Evolutionary conservation across 306 rosid genomes (phyloP), one percentile per base, ranked within the genome.

Genomic region (Senna tora): DNA sequence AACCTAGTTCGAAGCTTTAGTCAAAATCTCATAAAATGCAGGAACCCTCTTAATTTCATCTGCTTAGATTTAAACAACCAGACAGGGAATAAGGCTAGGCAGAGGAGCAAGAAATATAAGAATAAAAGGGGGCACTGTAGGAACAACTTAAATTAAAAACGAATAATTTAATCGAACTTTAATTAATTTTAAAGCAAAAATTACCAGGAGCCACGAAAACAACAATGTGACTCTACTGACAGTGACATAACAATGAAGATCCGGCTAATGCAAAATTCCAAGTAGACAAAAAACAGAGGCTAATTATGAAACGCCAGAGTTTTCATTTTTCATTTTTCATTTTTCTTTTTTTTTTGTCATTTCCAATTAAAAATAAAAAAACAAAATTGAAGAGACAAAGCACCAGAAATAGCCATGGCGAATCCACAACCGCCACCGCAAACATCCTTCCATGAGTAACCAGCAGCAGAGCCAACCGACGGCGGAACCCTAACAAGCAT

Each of bases 351-450:
- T 1, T 36, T 36, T 36, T 36, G 2, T 36, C 6, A 36, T 36
- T 36, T 7, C 13, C 14, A 76, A 58, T 0, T 19, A 1, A 20
- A 13, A 22, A 25, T 8, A 64, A 14, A 2, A n/a, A 0, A 38
- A 34, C 39, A 14, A 8, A 17, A 30, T 28, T 7, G 22, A 13
- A 25, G 51, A 75, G 71, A 49, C 33, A 69, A 46, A 66, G 67
- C 67, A 59, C 97, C 98, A 25, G 98, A 87, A 64, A 90, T 80
- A 79, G 98, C 97, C 90, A 88, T 72, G 73, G 98, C 96, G 76
- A 93, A 93, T 20, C 98, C 98, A 75, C 97, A 90, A n/a, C 98
- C 98, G 25, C 98, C 98, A 12, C 98, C 96, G 22, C 84, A 83
- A 16, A 87, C 89, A 47, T 90, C 96, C 69, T 69, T 84, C 97